Evolutionary conservation across 1,139 yeast genomes (phyloP).

Genomic region (Yamadazyma dendronema): DNA sequence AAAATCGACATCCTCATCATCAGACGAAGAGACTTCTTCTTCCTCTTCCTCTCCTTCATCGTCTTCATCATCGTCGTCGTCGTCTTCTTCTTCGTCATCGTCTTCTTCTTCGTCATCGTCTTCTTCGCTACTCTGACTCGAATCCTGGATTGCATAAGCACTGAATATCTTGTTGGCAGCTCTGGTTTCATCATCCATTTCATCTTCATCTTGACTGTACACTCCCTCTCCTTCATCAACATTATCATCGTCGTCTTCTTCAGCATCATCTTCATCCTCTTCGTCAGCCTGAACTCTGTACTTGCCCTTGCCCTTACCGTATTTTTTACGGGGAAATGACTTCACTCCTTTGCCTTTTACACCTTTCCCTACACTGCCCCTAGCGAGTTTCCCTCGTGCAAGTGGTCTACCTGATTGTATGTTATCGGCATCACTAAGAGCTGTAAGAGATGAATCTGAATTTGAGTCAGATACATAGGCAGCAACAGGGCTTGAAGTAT

Average conservation of each 20-base stretch:
- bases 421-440: constrained; percentile 38
- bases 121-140: constrained; percentile 5
- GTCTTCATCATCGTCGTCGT: constrained; percentile 30
- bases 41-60: constrained; percentile 33
- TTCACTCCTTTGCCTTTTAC: constrained; percentile 14
- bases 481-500: background rate
- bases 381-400: constrained; percentile 5
- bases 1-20: constrained; percentile 70
- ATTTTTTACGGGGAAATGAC: constrained; percentile 12
- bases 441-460: constrained; percentile 41
- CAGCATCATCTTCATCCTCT: background rate
- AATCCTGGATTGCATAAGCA: background rate
- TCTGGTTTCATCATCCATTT: constrained; percentile 18
- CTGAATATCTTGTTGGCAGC: background rate
- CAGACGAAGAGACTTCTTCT: constrained; percentile 39
- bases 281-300: constrained; percentile 4
- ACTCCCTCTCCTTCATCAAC: constrained; percentile 10
- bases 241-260: background rate
- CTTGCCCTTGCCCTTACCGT: constrained; percentile 3
- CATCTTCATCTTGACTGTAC: constrained; percentile 15
- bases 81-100: constrained; percentile 28
- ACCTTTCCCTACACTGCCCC: constrained; percentile 13
- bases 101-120: constrained; percentile 19
- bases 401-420: constrained; percentile 20
- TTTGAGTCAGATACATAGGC: constrained; percentile 17